Evolutionary conservation across 257 asterid species (phyloP), one percentile per base, ranked within the genome.

Genomic region (Solanum stenotomum): DNA sequence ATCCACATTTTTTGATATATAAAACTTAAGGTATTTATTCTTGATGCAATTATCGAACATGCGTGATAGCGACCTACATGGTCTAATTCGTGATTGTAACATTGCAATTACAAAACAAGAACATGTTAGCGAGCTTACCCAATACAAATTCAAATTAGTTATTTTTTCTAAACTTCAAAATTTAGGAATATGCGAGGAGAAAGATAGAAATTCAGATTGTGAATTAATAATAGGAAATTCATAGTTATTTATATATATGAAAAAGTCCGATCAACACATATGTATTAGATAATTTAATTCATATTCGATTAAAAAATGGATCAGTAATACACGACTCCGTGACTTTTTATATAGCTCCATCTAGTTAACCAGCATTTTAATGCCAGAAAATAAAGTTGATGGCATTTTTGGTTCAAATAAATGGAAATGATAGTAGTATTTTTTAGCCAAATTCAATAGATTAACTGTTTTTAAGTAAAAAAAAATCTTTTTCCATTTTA

Each of bases 81-180:
- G 38, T 70, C 5, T 70, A 29, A 6, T 70, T 70, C 23, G 1
- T 68, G 38, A 27, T 70, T 70, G 76, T 23, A 29, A 70, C 20
- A 27, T 6, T 68, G 10, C 37, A 27, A 27, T 29, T 3, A 70
- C 18, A 0, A 29, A 14, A 14, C 1, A 27, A 70, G 37, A 6
- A 70, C 1, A 56, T 56, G 10, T 56, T 56, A 13, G 10, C 3
- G 10, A 11, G 20, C 0, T 2, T 63, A n/a, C 3, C 0, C 1
- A 23, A 27, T 2, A 25, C 0, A 31, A 67, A 67, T 25, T 67
- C 2, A 67, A 13, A 67, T 25, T 12, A 25, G 8, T 67, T 23
- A 10, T 63, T 10, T 63, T 63, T 10, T 63, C 15, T 63, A n/a
- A 10, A n/a, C 29, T 65, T 65, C 16, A 65, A 65, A 65, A 65